Evolutionary conservation across 2,329 filamentous ascomycete species (phyloP), one percentile per base, ranked within the genome.

Genomic region (Neofusicoccum sp.): DNA sequence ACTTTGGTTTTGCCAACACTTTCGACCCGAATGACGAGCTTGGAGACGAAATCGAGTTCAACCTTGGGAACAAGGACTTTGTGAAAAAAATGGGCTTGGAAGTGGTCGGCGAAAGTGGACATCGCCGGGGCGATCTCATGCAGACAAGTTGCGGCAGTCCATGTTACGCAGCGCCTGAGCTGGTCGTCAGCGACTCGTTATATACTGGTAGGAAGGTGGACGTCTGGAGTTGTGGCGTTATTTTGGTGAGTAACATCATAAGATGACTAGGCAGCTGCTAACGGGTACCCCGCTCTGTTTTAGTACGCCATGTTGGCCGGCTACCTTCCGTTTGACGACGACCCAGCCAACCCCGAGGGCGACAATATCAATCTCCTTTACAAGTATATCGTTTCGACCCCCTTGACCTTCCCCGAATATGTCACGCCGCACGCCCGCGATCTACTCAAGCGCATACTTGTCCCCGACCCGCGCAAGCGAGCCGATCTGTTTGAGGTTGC

Each of bases 341-440:
- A 99, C 70, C 95, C 95, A 65, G 95, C 93, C 47, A 99, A 99
- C 72, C 95, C 95, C 2, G 95, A 99, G 76, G 95, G 95, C 66
- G 95, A 99, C 75, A 99, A 99, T 73, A 99, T 99, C 79, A 99
- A 99, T 74, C 84, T 99, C 9, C 82, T 99, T 30, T 99, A 99
- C 84, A 98, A 98, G 79, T 99, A 99, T 78, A 99, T 99, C 68
- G 93, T 97, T 62, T 96, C 91, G 60, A 99, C 95, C 1, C 93
- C 93, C 36, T 84, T 99, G 43, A 98, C 93, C 3, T 99, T 99
- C 74, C 95, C 95, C 63, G 95, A 99, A 86, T 98, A 98, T 73
- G 95, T 99, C 67, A 96, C 95, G 6, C 95, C 95, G 6, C 95
- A 99, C 75, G 93, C 95, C 24, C 86, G 95, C 69, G 95, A 99